Base-by-base conservation (phyloP, 1,139 yeast species). In the Geotrichum histeridarum region DNA sequence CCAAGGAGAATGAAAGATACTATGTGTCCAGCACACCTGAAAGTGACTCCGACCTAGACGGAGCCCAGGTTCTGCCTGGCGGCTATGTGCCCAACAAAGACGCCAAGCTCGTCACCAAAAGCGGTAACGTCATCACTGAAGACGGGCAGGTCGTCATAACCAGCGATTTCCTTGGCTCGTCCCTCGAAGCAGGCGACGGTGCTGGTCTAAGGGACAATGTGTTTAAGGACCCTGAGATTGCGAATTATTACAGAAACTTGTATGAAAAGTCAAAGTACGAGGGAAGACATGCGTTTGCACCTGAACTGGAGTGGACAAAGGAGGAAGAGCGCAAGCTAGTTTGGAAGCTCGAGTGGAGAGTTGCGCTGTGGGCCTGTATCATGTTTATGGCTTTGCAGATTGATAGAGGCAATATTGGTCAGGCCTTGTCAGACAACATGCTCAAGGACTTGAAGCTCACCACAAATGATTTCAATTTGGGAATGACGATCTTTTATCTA, bases 321-420 rank as follows among this genome's bases (percentile, higher is more conserved):
- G 67, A 71, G 32, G 83, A 79, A 60, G 83, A 80, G 54, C 63
- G 63, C 45, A 61, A 60, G 33, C 57, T 79, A 8, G 63, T 75
- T 5, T 61, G 77, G 44, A 78, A 76, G 59, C 65, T 6, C 32
- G 82, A 80, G 57, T 66, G 65, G 61, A 64, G 73, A 22, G 80
- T 78, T 37, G 70, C 78, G 17, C 61, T 76, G 41, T 72, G 76
- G 67, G 78, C 80, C 1, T 74, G 77, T 54, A 53, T 78, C 52
- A 70, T 79, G 74, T 80, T 80, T 58, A 67, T 76, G 50, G 79
- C 78, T 8, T 68, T 81, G 55, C 78, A 80, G 56, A 63, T 80
- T 42, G 83, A 80, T 61, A 68, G 84, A 54, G 77, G 76, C 33
- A 81, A 80, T 61, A 61, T 80, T 51, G 60, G 66, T 2, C 80